Evolutionary conservation across 2,329 filamentous ascomycete species (phyloP).

Genomic region (Anthostomella pinea): DNA sequence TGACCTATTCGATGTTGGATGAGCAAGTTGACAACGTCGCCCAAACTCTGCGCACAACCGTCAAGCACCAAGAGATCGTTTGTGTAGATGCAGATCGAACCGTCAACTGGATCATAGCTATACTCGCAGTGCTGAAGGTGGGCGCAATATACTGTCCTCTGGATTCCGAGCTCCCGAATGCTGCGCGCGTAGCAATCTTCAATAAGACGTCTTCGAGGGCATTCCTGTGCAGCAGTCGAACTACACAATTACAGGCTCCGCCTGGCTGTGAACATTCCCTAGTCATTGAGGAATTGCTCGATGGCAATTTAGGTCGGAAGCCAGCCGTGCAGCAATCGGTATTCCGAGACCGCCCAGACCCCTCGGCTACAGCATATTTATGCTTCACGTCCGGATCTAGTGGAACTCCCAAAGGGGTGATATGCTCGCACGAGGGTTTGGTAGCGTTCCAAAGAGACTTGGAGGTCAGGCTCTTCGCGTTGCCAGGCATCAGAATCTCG

Average conservation of each 20-base stretch:
- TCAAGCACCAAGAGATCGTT: constrained; percentile 28
- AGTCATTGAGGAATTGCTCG: constrained; percentile 4
- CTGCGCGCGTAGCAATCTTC: constrained; percentile 23
- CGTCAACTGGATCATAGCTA: constrained; percentile 34
- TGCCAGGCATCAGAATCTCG: constrained; percentile 32
- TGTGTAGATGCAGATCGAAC: constrained; percentile 33
- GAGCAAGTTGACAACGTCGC: constrained; percentile 1
- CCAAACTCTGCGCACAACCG: constrained; percentile 4
- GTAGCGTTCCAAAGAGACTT: constrained; percentile 34
- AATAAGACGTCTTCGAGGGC: constrained; percentile 21
- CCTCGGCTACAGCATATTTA: constrained; percentile 32
- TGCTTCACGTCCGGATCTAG: constrained; percentile 45
- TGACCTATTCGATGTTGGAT: constrained; percentile 8
- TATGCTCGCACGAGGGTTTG: constrained; percentile 33
- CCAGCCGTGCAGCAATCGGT: no score
- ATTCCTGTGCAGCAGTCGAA: constrained; percentile 19
- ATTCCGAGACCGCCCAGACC: not conserved
- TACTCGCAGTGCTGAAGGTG: constrained; percentile 33
- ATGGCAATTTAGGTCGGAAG: not conserved
- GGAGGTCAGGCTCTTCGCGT: constrained; percentile 32
- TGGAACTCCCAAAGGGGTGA: constrained; percentile 41
- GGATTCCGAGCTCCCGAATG: constrained; percentile 21
- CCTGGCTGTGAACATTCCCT: not conserved
- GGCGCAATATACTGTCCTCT: constrained; percentile 33
- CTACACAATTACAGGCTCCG: constrained; percentile 1